A percentile compares a stretch with the other conserved stretches of the same genome.
Evolutionary conservation across 2,329 filamentous ascomycete genomes (phyloP).

Genomic region (Chrysosporium keratinophilum): DNA sequence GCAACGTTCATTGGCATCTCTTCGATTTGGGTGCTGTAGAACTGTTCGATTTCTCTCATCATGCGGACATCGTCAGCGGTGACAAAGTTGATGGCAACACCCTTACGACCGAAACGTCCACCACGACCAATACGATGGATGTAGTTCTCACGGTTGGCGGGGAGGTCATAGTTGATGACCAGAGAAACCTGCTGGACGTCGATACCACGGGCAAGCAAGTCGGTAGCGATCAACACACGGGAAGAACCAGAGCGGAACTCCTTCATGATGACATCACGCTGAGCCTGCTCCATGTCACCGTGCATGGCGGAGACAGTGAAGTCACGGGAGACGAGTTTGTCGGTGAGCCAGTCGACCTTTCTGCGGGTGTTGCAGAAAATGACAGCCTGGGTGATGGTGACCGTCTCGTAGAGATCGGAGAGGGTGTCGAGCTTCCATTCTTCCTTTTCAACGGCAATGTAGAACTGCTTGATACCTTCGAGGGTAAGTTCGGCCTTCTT

Average conservation of each 20-base stretch:
- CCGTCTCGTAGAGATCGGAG: constrained; percentile 96
- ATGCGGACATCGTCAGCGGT: constrained; percentile 98
- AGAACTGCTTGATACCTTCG: constrained; percentile 99
- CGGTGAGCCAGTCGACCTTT: constrained; percentile 99
- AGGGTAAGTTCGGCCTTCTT: constrained; percentile 99
- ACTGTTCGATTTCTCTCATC: constrained; percentile 99
- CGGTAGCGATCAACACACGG: constrained; percentile 95
- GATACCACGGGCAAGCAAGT: constrained; percentile 97
- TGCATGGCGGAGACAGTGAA: constrained; percentile 99
- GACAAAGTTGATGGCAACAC: constrained; percentile 99
- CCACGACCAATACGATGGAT: constrained; percentile 99
- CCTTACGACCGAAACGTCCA: constrained; percentile 99
- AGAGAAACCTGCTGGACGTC: constrained; percentile 99
- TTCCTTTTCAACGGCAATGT: constrained; percentile 99
- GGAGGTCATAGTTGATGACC: constrained; percentile 99
- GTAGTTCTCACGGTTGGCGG: constrained; percentile 99
- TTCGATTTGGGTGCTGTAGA: constrained; percentile 99
- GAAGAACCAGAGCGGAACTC: constrained; percentile 99
- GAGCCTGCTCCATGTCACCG: constrained; percentile 96
- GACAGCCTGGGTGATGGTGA: constrained; percentile 98
- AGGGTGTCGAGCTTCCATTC: constrained; percentile 99
- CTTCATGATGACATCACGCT: constrained; percentile 99
- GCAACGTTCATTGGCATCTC: constrained; percentile 97
- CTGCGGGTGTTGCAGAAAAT: constrained; percentile 99
- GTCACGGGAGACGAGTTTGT: constrained; percentile 96